Evolutionary conservation across 768 basidiomycete species (phyloP).

Genomic region (Collybia sp.): DNA sequence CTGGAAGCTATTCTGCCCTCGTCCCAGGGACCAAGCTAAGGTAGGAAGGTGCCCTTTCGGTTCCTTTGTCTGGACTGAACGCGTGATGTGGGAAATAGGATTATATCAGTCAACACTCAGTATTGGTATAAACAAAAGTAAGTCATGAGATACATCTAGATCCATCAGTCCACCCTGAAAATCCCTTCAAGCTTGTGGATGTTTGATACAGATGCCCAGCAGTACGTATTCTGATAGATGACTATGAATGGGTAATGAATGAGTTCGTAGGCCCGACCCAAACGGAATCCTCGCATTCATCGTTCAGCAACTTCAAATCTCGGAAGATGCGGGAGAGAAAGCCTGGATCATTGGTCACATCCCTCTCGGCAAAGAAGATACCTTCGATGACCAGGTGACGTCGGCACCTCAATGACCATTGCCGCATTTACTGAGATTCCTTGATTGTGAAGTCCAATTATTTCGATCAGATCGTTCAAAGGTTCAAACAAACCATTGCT

Average conservation of each 20-base stretch:
- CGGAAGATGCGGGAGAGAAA: slow-evolving; percentile 55
- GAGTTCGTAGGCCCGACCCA: slow-evolving; percentile 40
- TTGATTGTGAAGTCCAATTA: slow-evolving; percentile 44
- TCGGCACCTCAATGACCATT: neutral
- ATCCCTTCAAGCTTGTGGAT: slow-evolving; percentile 45
- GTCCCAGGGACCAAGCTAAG: slow-evolving; percentile 45
- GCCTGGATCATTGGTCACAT: slow-evolving; percentile 63
- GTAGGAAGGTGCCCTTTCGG: slow-evolving; percentile 17
- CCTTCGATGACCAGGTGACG: slow-evolving; percentile 46
- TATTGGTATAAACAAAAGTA: slow-evolving; percentile 63
- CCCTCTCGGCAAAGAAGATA: slow-evolving; percentile 45
- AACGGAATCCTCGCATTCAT: slow-evolving; percentile 56
- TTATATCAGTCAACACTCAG: slow-evolving; percentile 56
- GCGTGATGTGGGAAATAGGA: slow-evolving; percentile 23
- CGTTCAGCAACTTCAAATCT: slow-evolving; percentile 47
- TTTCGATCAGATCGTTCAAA: slow-evolving; percentile 56
- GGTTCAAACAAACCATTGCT: slow-evolving; percentile 55
- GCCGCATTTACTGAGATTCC: neutral
- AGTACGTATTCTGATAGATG: slow-evolving; percentile 25
- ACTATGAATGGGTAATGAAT: neutral
- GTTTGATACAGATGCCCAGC: slow-evolving; percentile 44
- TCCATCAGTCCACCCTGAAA: neutral
- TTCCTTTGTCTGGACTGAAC: neutral
- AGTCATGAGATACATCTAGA: slow-evolving; percentile 4
- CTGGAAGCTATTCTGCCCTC: slow-evolving; percentile 50